Percentiles rank a stretch among this genome's conserved stretches.
phyloP scores from a whole-genome alignment of 192 early-diverging fungal genomes.

The Podila verticillata region DNA sequence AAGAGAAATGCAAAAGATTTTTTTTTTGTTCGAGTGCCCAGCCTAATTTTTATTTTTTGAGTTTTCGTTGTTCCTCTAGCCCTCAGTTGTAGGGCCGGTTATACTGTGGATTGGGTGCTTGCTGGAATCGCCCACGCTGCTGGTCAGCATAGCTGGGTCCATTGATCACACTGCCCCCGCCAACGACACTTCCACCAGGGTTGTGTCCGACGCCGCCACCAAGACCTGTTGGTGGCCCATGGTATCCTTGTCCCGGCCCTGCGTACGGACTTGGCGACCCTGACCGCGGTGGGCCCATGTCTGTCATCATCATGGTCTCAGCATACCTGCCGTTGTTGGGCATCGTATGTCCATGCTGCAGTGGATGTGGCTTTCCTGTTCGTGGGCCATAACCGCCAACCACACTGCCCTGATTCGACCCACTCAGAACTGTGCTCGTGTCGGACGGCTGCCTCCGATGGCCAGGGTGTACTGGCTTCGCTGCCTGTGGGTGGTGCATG shows the following conservation, averaged over 20 bases:
- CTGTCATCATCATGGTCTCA: slow-evolving; percentile 47
- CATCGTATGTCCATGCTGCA: slow-evolving; percentile 29
- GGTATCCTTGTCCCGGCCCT: slow-evolving; percentile 9
- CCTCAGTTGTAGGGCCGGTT: slow-evolving; percentile 16
- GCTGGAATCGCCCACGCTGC: slow-evolving; percentile 44
- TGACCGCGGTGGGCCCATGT: slow-evolving; percentile 34
- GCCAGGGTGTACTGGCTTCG: neutral
- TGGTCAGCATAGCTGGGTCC: slow-evolving; percentile 36
- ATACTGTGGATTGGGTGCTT: neutral
- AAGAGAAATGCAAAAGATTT: no score
- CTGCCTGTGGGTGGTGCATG: slow-evolving; percentile 2
- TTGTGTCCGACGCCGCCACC: slow-evolving; percentile 30
- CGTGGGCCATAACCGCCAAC: slow-evolving; percentile 33
- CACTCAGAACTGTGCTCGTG: slow-evolving; percentile 45
- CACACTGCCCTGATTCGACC: slow-evolving; percentile 49
- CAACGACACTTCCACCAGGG: slow-evolving; percentile 29
- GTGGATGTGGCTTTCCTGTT: slow-evolving; percentile 21
- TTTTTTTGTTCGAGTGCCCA: no score
- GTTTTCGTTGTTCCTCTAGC: no score
- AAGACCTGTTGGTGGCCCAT: slow-evolving; percentile 24
- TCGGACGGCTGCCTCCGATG: slow-evolving; percentile 41
- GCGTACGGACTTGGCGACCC: slow-evolving; percentile 8
- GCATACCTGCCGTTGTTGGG: slow-evolving; percentile 29
- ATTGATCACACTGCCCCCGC: slow-evolving; percentile 24
- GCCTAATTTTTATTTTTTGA: no score